Percentiles rank a stretch among this genome's conserved stretches.
Conservation (phyloP, 306 rosid genomes). For the Lithocarpus polystachyus region DNA sequence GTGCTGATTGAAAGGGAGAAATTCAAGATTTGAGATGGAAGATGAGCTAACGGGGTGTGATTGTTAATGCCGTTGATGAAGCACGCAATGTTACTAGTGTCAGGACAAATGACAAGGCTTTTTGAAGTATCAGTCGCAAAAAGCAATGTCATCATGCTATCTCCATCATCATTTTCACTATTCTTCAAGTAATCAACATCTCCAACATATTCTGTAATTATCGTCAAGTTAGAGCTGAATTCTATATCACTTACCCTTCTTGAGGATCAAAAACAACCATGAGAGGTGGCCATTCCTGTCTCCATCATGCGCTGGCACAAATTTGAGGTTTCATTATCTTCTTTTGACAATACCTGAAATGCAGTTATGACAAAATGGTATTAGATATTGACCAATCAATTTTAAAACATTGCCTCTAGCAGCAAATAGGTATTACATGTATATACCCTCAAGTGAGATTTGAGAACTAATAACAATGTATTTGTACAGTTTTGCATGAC, state of each 20-base stretch:
- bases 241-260: no score
- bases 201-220: slow-evolving; percentile 91
- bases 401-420: neutral
- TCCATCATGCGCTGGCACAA: slow-evolving; percentile 80
- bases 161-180: slow-evolving; percentile 83
- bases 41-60: slow-evolving; percentile 73
- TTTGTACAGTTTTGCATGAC: neutral
- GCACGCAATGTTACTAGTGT: slow-evolving; percentile 85
- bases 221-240: no score
- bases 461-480: neutral
- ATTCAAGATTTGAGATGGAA: neutral
- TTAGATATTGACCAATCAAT: neutral
- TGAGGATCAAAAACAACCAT: slow-evolving; percentile 91
- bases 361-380: slow-evolving; percentile 9
- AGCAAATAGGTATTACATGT: neutral
- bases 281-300: slow-evolving; percentile 92
- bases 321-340: slow-evolving; percentile 66
- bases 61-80: slow-evolving; percentile 92
- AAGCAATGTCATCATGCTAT: slow-evolving; percentile 95
- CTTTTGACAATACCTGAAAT: slow-evolving; percentile 67
- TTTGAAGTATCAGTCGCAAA: slow-evolving; percentile 62
- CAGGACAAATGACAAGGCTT: slow-evolving; percentile 88
- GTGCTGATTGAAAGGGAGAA: neutral
- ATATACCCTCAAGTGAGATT: neutral
- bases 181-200: slow-evolving; percentile 86